These are phyloP conservation scores for Aspergillus leporis DNA, from an alignment of 495 filamentous ascomycete species.

Conservation along the genomic window DNA sequence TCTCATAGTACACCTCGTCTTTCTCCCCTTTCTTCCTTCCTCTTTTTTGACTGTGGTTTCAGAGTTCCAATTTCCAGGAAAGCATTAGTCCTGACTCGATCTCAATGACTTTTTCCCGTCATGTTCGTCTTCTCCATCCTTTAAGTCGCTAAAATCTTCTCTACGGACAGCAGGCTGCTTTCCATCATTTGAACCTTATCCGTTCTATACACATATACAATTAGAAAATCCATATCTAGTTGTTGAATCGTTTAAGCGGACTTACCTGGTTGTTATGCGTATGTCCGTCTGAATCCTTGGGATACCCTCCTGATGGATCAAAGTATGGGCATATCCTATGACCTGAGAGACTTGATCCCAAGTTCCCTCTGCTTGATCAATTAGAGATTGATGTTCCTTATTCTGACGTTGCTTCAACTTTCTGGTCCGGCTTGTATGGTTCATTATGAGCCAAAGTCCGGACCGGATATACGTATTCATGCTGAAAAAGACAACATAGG, in stretches of 20 bases:
- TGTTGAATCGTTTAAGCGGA: not conserved
- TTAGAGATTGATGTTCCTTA: not conserved
- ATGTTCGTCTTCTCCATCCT: not conserved
- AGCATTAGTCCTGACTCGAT: constrained; percentile 1
- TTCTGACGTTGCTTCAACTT: not conserved
- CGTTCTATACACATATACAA: constrained; percentile 18
- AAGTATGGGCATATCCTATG: constrained; percentile 78
- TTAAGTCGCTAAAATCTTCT: constrained; percentile 17
- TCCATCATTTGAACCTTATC: constrained; percentile 29
- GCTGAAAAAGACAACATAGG: not conserved
- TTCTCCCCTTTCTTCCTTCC: not conserved
- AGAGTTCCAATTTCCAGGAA: not conserved
- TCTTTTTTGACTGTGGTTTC: not conserved
- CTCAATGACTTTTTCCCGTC: not conserved
- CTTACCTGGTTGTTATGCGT: constrained; percentile 72
- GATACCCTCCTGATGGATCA: constrained; percentile 73
- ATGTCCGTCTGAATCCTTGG: constrained; percentile 81
- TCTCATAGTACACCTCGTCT: not conserved
- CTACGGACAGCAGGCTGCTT: constrained; percentile 18
- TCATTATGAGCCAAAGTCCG: not conserved
- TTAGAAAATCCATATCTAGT: not conserved
- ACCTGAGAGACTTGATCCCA: constrained; percentile 80
- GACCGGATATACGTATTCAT: not conserved
- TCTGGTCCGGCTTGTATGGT: not conserved
- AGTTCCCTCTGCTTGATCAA: constrained; percentile 62